Conservation (phyloP, 352 stramenopile species). For the Labyrinthula sp. region DNA sequence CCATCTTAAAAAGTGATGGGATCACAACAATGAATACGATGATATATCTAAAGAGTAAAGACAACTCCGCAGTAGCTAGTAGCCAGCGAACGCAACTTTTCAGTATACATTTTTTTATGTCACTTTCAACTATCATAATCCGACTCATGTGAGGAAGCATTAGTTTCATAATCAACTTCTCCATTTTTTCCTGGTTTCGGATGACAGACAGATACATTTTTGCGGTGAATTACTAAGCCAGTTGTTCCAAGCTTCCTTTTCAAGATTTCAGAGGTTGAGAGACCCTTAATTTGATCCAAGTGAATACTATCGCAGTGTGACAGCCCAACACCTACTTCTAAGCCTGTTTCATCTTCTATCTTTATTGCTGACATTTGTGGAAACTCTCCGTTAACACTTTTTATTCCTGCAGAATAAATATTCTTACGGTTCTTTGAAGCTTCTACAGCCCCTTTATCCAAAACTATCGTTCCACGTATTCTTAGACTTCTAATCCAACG, state of each 20-base stretch:
- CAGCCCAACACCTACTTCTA: constrained; percentile 15
- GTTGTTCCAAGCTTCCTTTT: constrained; percentile 11
- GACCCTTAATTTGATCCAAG: constrained; percentile 3
- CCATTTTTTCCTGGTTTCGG: too few relatives aligned
- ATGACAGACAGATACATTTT: too few relatives aligned
- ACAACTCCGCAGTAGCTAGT: too few relatives aligned
- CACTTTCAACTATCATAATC: too few relatives aligned
- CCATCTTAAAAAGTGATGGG: too few relatives aligned
- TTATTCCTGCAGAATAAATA: constrained; percentile 12
- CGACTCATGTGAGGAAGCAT: too few relatives aligned
- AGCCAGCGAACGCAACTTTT: too few relatives aligned
- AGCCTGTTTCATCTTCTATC: constrained; percentile 1
- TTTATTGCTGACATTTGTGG: constrained; percentile 7
- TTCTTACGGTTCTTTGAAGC: constrained; percentile 3
- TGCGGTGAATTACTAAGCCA: constrained; percentile 15
- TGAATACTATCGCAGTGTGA: constrained; percentile 3
- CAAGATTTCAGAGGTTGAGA: constrained; percentile 6
- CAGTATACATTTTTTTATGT: too few relatives aligned
- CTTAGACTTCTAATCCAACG: constrained; percentile 23
- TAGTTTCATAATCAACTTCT: too few relatives aligned
- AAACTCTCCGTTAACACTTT: constrained; percentile 16
- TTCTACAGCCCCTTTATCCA: constrained; percentile 9
- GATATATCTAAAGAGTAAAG: too few relatives aligned
- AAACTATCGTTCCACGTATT: constrained; percentile 2
- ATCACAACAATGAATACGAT: too few relatives aligned